Evolutionary conservation across 352 stramenopile genomes (phyloP).

Genomic region (Globisporangium radiosum): DNA sequence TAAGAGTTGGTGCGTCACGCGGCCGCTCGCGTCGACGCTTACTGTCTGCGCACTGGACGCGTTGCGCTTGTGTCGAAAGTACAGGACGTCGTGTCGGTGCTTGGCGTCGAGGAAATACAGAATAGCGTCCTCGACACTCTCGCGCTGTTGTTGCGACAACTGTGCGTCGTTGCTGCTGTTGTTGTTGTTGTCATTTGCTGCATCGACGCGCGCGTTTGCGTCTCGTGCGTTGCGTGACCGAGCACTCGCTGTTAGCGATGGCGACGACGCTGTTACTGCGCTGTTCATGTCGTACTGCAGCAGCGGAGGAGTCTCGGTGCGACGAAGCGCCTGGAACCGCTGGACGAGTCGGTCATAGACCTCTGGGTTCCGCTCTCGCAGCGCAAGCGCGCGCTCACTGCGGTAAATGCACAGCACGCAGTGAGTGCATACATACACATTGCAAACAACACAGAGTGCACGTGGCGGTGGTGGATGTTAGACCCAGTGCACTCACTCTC

Average conservation of each 20-base stretch:
- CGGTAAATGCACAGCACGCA: not conserved
- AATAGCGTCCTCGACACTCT: constrained; percentile 57
- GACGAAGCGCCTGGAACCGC: constrained; percentile 20
- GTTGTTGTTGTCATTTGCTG: not conserved
- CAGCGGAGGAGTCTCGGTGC: not conserved
- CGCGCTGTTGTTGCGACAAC: not conserved
- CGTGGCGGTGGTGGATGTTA: no score
- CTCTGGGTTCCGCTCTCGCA: constrained; percentile 30
- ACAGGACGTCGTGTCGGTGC: constrained; percentile 62
- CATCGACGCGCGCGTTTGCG: not conserved
- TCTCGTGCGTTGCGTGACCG: not conserved
- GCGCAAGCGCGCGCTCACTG: constrained; percentile 12
- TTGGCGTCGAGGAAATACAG: constrained; percentile 67
- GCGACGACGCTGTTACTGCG: not conserved
- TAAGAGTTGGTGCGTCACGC: constrained; percentile 26
- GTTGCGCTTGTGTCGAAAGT: constrained; percentile 36
- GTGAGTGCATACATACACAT: no score
- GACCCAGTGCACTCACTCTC: no score
- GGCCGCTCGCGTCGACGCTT: constrained; percentile 4
- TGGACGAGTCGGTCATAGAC: constrained; percentile 31
- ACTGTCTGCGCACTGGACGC: constrained; percentile 1
- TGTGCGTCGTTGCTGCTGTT: not conserved
- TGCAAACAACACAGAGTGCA: no score
- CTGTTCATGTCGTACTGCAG: not conserved
- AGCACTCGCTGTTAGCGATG: not conserved